Evolutionary conservation across 2,329 filamentous ascomycete species (phyloP), one percentile per base, ranked within the genome.

Genomic region (Amauroascus verrucosus): DNA sequence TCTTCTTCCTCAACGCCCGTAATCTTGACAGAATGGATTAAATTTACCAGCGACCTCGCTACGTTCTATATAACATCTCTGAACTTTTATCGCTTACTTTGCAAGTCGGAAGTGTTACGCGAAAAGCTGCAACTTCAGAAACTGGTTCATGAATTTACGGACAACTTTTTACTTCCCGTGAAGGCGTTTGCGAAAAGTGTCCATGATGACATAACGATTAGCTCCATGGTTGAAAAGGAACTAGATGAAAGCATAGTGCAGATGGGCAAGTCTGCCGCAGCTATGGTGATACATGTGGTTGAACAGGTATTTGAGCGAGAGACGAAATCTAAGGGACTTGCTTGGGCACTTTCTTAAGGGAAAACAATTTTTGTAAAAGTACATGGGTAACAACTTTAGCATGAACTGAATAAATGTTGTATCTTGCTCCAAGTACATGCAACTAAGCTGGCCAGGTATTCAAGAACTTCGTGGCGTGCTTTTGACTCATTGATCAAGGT

Each of bases 71-170:
- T 81, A 22, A 74, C 78, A 0, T 72, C 74, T 0, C 68, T 83
- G 30, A 82, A 77, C 57, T 74, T 83, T n/a, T 76, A 81, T 59
- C 81, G 78, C 60, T 64, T 82, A 0, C 67, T 82, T 5, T 49
- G 48, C 0, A 72, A 71, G 1, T 78, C 78, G 0, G 61, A 69
- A 11, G 67, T 71, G 14, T 65, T 81, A 1, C 73, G 76, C 30
- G 62, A 70, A 18, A 62, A 63, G 1, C 65, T 82, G 0, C 72
- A 74, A 32, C 70, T 82, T 1, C 61, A 63, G 20, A 66, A 67
- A 54, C 64, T 66, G 0, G 59, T 65, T 22, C 48, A 59, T 1
- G 65, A 59, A 52, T 69, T 72, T 59, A 65, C 62, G 14, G 59
- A 53, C 14, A 58, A 64, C 7, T 69, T 69, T 28, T 57, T 69